A percentile compares a stretch with the other conserved stretches of the same genome.
These are phyloP conservation scores for Ailanthus altissimus DNA, from an alignment of 345 rosid genomes.

Conservation along the genomic window DNA sequence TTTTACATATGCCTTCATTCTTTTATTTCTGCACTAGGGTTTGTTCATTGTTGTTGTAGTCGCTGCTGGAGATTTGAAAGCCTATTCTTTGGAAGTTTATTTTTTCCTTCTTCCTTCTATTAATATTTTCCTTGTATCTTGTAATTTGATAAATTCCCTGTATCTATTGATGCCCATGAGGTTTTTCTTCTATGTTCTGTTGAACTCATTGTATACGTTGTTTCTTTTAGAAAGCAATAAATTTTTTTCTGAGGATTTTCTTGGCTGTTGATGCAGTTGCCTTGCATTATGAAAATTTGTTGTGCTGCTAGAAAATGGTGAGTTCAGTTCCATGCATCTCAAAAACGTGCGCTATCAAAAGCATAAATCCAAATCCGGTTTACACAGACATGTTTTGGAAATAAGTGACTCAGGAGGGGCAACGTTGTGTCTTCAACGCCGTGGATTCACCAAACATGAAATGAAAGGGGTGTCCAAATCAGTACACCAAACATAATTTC, in stretches of 20 bases:
- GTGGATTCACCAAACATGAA: not conserved
- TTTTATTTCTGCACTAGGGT: not conserved
- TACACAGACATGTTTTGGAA: not conserved
- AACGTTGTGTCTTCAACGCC: not conserved
- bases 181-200: not conserved
- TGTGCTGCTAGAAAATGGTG: not conserved
- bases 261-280: not conserved
- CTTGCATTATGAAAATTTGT: not conserved
- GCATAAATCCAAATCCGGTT: not conserved
- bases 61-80: slow-evolving; percentile 16
- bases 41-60: not conserved
- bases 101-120: too few species aligned
- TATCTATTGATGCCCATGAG: slow-evolving; percentile 8
- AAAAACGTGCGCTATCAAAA: not conserved
- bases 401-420: not conserved
- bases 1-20: slow-evolving; percentile 5
- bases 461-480: not conserved
- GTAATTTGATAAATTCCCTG: slow-evolving; percentile 1
- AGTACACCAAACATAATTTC: not conserved
- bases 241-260: not conserved
- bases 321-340: not conserved
- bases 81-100: not conserved
- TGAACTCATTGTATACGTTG: not conserved
- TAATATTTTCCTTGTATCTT: not conserved
- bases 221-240: slow-evolving; percentile 13